Percentiles rank a stretch among this genome's conserved stretches.
These are phyloP conservation scores for Trichoderma gamsii DNA, from an alignment of 495 filamentous ascomycete genomes.

Conservation along the genomic window DNA sequence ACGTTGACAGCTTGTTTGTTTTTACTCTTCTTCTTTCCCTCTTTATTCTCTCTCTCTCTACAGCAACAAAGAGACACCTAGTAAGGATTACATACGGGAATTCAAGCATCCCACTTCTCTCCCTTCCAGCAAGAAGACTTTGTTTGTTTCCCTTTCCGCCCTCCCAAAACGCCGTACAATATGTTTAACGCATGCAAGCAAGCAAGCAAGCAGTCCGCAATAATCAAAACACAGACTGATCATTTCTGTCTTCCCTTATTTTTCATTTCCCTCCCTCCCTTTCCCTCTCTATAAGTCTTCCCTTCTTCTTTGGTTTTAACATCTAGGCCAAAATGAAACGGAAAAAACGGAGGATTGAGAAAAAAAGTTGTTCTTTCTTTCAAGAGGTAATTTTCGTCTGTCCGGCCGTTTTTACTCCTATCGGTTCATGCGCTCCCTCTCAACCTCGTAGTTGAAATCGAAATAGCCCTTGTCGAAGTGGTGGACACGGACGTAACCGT, in stretches of 20 bases:
- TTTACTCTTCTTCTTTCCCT: no score
- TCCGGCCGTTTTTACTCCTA: neutral
- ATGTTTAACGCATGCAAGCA: conserved; percentile 14
- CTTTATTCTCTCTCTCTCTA: neutral
- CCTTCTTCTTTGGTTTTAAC: neutral
- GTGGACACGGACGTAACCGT: conserved; percentile 97
- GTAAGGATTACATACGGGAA: conserved; percentile 15
- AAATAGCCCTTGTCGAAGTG: conserved; percentile 98
- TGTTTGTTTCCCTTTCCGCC: conserved; percentile 11
- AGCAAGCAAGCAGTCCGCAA: conserved; percentile 14
- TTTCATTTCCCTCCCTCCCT: neutral
- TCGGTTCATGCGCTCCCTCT: conserved; percentile 51
- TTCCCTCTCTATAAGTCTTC: neutral
- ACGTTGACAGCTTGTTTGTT: no score
- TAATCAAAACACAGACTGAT: conserved; percentile 13
- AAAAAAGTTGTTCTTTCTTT: neutral
- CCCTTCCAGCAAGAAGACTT: conserved; percentile 7
- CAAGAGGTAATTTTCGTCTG: neutral
- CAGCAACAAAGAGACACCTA: conserved; percentile 2
- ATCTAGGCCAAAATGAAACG: conserved; percentile 11
- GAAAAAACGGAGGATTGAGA: neutral
- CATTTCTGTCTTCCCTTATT: conserved; percentile 3
- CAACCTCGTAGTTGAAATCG: conserved; percentile 97
- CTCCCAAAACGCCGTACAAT: conserved; percentile 13
- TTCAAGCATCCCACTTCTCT: neutral